phyloP scores from a whole-genome alignment of 495 filamentous ascomycete genomes.

The Hyaloscypha finlandica region DNA sequence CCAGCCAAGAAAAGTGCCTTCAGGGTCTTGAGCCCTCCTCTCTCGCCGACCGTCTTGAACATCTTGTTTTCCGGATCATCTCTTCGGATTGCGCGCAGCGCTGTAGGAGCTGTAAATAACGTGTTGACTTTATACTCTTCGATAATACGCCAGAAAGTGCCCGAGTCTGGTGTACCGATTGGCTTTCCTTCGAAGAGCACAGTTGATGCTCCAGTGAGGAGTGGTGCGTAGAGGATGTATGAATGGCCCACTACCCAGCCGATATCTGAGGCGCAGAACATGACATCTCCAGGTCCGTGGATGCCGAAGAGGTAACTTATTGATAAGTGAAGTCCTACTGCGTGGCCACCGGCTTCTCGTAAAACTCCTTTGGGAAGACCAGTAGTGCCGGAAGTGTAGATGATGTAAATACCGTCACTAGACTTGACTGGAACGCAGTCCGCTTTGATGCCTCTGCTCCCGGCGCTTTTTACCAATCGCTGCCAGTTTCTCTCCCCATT shows the following conservation, averaged over 20 bases:
- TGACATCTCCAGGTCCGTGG: constrained; percentile 76
- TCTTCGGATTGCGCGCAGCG: constrained; percentile 81
- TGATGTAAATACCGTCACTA: constrained; percentile 81
- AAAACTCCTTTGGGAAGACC: constrained; percentile 88
- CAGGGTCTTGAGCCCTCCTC: constrained; percentile 67
- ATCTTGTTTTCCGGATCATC: constrained; percentile 75
- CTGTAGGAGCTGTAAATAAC: constrained; percentile 85
- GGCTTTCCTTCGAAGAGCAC: constrained; percentile 93
- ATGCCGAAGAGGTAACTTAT: constrained; percentile 80
- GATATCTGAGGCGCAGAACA: constrained; percentile 83
- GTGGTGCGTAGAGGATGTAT: constrained; percentile 82
- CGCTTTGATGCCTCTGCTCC: constrained; percentile 62
- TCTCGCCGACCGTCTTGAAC: constrained; percentile 60
- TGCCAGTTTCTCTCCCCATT: constrained; percentile 79
- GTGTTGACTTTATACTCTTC: constrained; percentile 82
- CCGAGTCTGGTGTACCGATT: constrained; percentile 83
- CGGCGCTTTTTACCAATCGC: constrained; percentile 66
- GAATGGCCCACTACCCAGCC: constrained; percentile 87
- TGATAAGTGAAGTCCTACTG: constrained; percentile 79
- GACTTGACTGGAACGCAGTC: constrained; percentile 75
- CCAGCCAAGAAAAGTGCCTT: constrained; percentile 83
- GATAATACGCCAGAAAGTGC: constrained; percentile 84
- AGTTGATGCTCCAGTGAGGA: constrained; percentile 82
- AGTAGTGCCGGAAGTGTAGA: constrained; percentile 85
- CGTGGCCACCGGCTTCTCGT: constrained; percentile 81